Evolutionary conservation across 805 yeast genomes (phyloP).

Genomic region (Wickerhamomyces pijperi): DNA sequence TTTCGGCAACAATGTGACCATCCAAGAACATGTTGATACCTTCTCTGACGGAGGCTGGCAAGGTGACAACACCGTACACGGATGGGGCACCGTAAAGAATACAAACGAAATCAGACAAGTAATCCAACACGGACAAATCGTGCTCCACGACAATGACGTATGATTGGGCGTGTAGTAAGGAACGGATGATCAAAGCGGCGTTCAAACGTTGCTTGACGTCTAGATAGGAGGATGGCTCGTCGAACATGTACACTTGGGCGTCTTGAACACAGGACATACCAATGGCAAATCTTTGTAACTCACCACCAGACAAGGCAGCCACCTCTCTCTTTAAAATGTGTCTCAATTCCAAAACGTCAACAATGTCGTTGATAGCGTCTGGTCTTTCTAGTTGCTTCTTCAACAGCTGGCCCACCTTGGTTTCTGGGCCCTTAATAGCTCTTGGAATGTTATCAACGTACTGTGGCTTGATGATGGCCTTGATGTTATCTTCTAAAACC

Average conservation of each 20-base stretch:
- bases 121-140: slow-evolving; percentile 95
- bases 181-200: slow-evolving; percentile 91
- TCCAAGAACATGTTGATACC: slow-evolving; percentile 98
- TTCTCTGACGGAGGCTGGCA: slow-evolving; percentile 95
- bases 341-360: slow-evolving; percentile 62
- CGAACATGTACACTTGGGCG: slow-evolving; percentile 97
- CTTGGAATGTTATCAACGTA: slow-evolving; percentile 96
- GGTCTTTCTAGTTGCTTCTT: slow-evolving; percentile 65
- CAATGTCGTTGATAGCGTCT: slow-evolving; percentile 51
- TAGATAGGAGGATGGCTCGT: slow-evolving; percentile 96
- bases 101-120: slow-evolving; percentile 93
- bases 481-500: slow-evolving; percentile 84
- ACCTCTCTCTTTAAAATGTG: slow-evolving; percentile 81
- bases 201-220: slow-evolving; percentile 98
- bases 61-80: slow-evolving; percentile 95
- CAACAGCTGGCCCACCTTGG: slow-evolving; percentile 76
- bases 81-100: slow-evolving; percentile 97
- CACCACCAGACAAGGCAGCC: slow-evolving; percentile 91
- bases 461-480: slow-evolving; percentile 97
- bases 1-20: slow-evolving; percentile 96
- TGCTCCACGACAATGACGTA: slow-evolving; percentile 97
- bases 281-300: slow-evolving; percentile 94
- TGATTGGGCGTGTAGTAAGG: slow-evolving; percentile 60
- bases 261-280: slow-evolving; percentile 94
- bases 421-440: slow-evolving; percentile 85